phyloP scores from a whole-genome alignment of 2,329 filamentous ascomycete genomes.

The Hymenotorrendiella dingleyae region DNA sequence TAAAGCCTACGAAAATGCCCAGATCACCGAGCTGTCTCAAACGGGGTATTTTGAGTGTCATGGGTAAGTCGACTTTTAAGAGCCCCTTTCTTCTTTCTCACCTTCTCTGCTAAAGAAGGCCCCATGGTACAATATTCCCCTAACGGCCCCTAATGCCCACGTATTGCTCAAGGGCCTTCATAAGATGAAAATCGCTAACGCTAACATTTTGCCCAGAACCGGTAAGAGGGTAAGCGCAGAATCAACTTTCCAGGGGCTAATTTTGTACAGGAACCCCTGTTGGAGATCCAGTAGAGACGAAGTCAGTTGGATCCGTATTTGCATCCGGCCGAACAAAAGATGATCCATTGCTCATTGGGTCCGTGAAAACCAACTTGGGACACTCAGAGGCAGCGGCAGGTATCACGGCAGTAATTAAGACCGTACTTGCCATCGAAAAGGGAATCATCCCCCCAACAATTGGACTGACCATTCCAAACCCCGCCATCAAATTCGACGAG shows the following conservation, averaged over 20 bases:
- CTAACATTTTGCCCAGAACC: no score
- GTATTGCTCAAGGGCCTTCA: no score
- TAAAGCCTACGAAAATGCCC: background rate
- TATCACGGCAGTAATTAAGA: constrained; percentile 19
- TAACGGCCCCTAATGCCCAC: no score
- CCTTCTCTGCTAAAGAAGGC: no score
- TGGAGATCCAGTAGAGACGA: constrained; percentile 9
- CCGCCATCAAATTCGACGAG: constrained; percentile 13
- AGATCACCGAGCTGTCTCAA: background rate
- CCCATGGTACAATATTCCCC: no score
- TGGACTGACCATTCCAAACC: background rate
- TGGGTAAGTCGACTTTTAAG: no score
- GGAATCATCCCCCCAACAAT: constrained; percentile 3
- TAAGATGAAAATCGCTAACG: no score
- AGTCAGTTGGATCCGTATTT: constrained; percentile 7
- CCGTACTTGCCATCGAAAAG: constrained; percentile 14
- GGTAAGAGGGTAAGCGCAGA: no score
- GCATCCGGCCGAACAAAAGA: background rate
- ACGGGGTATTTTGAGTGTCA: constrained; percentile 11
- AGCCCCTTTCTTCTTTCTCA: no score
- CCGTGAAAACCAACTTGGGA: constrained; percentile 21
- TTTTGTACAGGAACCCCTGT: constrained; percentile 10
- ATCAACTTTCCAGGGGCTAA: no score
- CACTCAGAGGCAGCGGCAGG: constrained; percentile 21
- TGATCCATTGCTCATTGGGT: constrained; percentile 1